Base-by-base conservation (phyloP, 2,329 filamentous ascomycete species). In the Apiospora pterosperma region DNA sequence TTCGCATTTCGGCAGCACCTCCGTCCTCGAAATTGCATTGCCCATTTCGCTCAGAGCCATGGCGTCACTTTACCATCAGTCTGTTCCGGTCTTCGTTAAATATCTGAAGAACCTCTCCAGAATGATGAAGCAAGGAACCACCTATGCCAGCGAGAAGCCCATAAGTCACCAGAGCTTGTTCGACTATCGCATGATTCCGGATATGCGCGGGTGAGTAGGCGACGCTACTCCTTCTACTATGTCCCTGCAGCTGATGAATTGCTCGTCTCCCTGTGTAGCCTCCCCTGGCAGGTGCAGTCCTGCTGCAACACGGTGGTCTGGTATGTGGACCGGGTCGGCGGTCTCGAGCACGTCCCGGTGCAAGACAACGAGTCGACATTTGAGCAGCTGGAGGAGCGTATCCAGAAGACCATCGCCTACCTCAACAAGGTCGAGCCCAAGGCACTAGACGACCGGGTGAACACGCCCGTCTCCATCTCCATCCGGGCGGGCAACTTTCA, bases 331-430 rank as follows among this genome's bases (percentile, higher is more conserved):
- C 67, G 67, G 2, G 62, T 66, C 10, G 58, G 61, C 58, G 19
- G 21, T 21, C 59, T 65, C 7, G 42, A 62, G 64, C 67, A 69
- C 59, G 62, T 62, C 11, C 36, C 34, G n/a, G 63, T 66, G 14
- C 64, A 39, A 23, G 67, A 69, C 66, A 61, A 69, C 61, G 79
- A 85, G 69, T 79, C 75, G 41, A 84, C 83, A 0, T 83, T 86
- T 61, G 75, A 75, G 0, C 79, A 85, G 28, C 71, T 88, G 19
- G 75, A 82, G 5, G 77, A 69, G 19, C 78, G 84, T 6, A 77
- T 88, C 59, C 70, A 79, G 10, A 78, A 76, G 63, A 83, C 82
- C 1, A 73, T 86, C 62, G 75, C 76, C 16, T 76, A 82, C 21
- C 72, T 88, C 0, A 77, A 85, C 66, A 69, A 66, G 0, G 77